Conservation (phyloP, 805 yeast genomes). For the Metschnikowia gelsemii region DNA sequence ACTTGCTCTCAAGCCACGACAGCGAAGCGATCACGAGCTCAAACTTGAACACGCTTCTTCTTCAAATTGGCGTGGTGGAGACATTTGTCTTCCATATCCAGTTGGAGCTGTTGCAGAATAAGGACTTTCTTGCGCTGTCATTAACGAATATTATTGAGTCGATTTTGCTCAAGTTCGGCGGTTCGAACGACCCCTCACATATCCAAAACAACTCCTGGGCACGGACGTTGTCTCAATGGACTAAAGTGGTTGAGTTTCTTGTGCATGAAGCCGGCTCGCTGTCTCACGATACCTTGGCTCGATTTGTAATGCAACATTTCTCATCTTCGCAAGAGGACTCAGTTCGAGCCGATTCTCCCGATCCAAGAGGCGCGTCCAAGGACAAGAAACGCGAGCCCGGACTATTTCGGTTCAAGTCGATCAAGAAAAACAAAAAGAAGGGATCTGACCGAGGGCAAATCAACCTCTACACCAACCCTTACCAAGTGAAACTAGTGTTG, state of each 20-base stretch:
- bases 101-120: slow-evolving; percentile 40
- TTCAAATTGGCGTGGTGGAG: slow-evolving; percentile 35
- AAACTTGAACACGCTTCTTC: slow-evolving; percentile 22
- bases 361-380: slow-evolving; percentile 4
- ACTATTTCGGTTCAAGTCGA: slow-evolving; percentile 28
- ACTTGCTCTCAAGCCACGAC: slow-evolving; percentile 25
- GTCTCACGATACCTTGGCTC: slow-evolving; percentile 37
- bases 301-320: slow-evolving; percentile 32
- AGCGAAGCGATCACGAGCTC: slow-evolving; percentile 26
- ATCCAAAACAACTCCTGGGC: slow-evolving; percentile 36
- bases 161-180: slow-evolving; percentile 32
- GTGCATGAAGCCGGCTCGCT: slow-evolving; percentile 38
- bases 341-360: slow-evolving; percentile 4
- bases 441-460: slow-evolving; percentile 20
- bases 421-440: slow-evolving; percentile 21
- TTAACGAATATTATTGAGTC: slow-evolving; percentile 29
- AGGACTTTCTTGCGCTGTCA: slow-evolving; percentile 34
- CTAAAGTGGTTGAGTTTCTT: slow-evolving; percentile 28
- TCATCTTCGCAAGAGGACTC: slow-evolving; percentile 13
- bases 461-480: slow-evolving; percentile 35
- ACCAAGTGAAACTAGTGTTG: slow-evolving; percentile 34
- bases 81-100: slow-evolving; percentile 38
- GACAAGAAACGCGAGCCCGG: slow-evolving; percentile 26
- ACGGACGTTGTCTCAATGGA: slow-evolving; percentile 31
- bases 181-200: slow-evolving; percentile 24